phyloP scores from a whole-genome alignment of 2,329 filamentous ascomycete genomes.

The Cadophora sp. region DNA sequence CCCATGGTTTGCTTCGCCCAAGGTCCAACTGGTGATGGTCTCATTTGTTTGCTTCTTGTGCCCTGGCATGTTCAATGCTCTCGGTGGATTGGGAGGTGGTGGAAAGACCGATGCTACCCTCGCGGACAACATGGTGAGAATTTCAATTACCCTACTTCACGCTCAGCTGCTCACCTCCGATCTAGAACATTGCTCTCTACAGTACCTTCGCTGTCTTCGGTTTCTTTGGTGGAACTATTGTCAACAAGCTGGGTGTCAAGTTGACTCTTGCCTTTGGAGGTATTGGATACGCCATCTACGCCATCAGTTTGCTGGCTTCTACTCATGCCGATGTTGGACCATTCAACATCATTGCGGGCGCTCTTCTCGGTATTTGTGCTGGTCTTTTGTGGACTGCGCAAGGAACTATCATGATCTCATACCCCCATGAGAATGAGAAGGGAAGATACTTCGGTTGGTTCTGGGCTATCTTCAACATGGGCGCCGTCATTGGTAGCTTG shows the following conservation, averaged over 20 bases:
- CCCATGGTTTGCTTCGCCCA: constrained; percentile 76
- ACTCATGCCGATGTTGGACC: constrained; percentile 71
- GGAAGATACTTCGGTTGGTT: constrained; percentile 90
- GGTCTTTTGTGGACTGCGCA: constrained; percentile 84
- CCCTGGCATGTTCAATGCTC: constrained; percentile 75
- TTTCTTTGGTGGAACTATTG: constrained; percentile 77
- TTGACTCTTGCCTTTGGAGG: constrained; percentile 74
- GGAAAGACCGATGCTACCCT: constrained; percentile 59
- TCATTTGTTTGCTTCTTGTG: constrained; percentile 74
- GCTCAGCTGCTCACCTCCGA: constrained; percentile 10
- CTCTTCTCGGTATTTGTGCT: constrained; percentile 78
- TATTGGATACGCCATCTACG: constrained; percentile 78
- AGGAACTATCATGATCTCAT: constrained; percentile 89
- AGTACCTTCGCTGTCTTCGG: constrained; percentile 63
- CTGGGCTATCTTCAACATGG: constrained; percentile 95
- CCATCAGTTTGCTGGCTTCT: constrained; percentile 73
- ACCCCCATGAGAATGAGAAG: constrained; percentile 81
- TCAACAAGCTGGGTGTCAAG: constrained; percentile 77
- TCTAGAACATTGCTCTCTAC: constrained; percentile 52
- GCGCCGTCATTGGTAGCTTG: constrained; percentile 83
- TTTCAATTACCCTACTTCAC: neutral
- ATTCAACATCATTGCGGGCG: constrained; percentile 79
- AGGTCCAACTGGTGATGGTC: constrained; percentile 74
- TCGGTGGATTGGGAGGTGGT: constrained; percentile 69
- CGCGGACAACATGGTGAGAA: constrained; percentile 54